Conservation (phyloP, 768 basidiomycete species). For the Tricholoma terreum region DNA sequence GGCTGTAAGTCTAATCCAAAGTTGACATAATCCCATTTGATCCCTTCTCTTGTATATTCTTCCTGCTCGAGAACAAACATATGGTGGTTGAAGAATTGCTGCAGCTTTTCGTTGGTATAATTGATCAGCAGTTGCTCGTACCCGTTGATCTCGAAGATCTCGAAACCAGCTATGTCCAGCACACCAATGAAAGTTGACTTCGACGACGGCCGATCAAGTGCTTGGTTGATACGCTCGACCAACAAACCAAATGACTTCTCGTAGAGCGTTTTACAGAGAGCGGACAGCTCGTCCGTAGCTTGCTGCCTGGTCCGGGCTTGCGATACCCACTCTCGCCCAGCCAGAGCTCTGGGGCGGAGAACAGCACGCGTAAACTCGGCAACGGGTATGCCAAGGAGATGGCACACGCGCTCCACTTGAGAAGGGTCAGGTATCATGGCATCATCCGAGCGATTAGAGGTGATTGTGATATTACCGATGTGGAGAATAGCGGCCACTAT, state of each 20-base stretch:
- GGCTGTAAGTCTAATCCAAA: constrained; percentile 97
- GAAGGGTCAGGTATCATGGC: constrained; percentile 75
- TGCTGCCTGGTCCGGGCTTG: constrained; percentile 91
- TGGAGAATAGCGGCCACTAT: constrained; percentile 91
- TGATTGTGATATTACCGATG: constrained; percentile 88
- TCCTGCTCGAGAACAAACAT: constrained; percentile 99
- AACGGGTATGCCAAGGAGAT: constrained; percentile 85
- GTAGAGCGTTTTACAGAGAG: constrained; percentile 93
- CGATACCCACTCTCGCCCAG: constrained; percentile 95
- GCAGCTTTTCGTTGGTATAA: constrained; percentile 97
- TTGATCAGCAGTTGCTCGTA: constrained; percentile 99
- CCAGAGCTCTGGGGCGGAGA: constrained; percentile 84
- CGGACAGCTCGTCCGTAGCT: constrained; percentile 86
- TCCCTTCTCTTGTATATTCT: constrained; percentile 93
- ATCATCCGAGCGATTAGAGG: constrained; percentile 75
- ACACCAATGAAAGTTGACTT: constrained; percentile 97
- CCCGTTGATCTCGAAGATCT: constrained; percentile 91
- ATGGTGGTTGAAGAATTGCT: constrained; percentile 98
- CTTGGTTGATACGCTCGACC: constrained; percentile 93
- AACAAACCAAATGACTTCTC: constrained; percentile 94
- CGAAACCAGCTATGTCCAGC: constrained; percentile 98
- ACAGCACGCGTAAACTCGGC: constrained; percentile 88
- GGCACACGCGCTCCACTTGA: constrained; percentile 87
- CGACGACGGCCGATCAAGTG: constrained; percentile 87
- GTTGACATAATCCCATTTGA: constrained; percentile 98